Evolutionary conservation across 345 rosid species (phyloP), one percentile per base, ranked within the genome.

Genomic region (Lepidium aucheri): DNA sequence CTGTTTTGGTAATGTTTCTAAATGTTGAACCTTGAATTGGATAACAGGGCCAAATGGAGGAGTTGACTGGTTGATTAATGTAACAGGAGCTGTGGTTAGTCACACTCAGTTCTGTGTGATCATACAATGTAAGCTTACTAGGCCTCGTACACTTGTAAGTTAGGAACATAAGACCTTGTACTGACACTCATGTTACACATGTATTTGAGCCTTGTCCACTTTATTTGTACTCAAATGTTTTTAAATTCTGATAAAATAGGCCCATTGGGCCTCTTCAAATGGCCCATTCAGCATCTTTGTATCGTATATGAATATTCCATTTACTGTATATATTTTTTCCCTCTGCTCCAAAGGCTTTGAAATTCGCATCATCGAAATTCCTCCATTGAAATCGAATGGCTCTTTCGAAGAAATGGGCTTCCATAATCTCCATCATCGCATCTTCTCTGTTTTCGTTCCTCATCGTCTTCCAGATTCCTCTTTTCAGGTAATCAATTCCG

Each of bases 1-100:
- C 13, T 57, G 44, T 22, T 14, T 64, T 16, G 16, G 39, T 12
- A 4, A 33, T 6, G 52, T 28, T 33, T 26, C 59, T 60, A 38
- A 49, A 51, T 11, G 41, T 24, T 18, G 16, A 30, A 17, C 8
- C 49, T 66, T 63, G 46, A 43, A 72, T 68, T 16, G 36, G 68
- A 69, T 50, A 64, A 76, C 85, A 93, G 96, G 98, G 98, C 13
- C 72, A 86, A 80, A 90, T 90, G 97, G 96, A 88, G 77, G 97
- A 88, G 81, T 84, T 93, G 18, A 49, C 75, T 51, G 79, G 84
- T 77, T 90, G 77, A 88, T 76, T 85, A 71, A 86, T 45, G 17
- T 12, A 33, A 45, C 28, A 45, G 55, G 47, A 72, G 28, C 69
- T 18, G 38, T 13, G 30, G 14, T 16, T 7, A 44, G 10, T 10